These are phyloP conservation scores for Uncinocarpus reesii DNA, from an alignment of 2,329 filamentous ascomycete genomes.

Conservation along the genomic window DNA sequence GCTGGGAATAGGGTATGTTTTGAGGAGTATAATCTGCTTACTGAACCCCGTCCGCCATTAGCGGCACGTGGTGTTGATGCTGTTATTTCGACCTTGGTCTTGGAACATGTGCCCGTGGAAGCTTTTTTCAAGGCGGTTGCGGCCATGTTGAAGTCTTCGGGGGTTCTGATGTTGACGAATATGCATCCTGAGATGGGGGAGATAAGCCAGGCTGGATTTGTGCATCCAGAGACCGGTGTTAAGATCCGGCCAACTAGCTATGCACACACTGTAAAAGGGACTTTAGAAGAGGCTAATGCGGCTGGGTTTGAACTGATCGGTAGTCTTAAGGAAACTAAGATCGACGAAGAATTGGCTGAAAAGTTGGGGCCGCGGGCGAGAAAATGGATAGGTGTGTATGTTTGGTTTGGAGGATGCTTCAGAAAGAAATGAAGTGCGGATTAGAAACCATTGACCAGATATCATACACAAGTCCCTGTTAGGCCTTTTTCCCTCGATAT, in stretches of 20 bases:
- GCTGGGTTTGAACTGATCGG: slow-evolving; percentile 39
- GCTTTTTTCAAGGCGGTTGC: slow-evolving; percentile 48
- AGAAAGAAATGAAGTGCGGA: slow-evolving; percentile 22
- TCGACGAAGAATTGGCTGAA: slow-evolving; percentile 48
- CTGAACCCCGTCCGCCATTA: slow-evolving; percentile 19
- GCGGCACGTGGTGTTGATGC: slow-evolving; percentile 30
- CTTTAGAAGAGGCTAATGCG: slow-evolving; percentile 40
- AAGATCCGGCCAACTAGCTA: slow-evolving; percentile 53
- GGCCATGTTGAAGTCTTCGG: slow-evolving; percentile 38
- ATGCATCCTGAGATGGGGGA: slow-evolving; percentile 58
- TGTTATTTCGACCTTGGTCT: slow-evolving; percentile 51
- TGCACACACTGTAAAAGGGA: slow-evolving; percentile 44
- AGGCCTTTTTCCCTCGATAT: background rate
- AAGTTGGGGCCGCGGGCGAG: slow-evolving; percentile 49
- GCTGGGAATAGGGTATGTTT: slow-evolving; percentile 10
- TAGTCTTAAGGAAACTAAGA: slow-evolving; percentile 35
- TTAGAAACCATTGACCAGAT: background rate
- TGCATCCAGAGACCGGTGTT: slow-evolving; percentile 41
- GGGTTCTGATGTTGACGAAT: slow-evolving; percentile 51
- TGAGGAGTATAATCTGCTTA: slow-evolving; percentile 34
- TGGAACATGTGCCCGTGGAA: slow-evolving; percentile 51
- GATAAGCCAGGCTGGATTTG: slow-evolving; percentile 52
- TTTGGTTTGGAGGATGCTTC: slow-evolving; percentile 46
- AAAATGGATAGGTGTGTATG: slow-evolving; percentile 52
- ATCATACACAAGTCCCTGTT: background rate